A percentile compares a stretch with the other conserved stretches of the same genome.
Conservation (phyloP, 169 alveolate species). For the Eimeria maxima region DNA sequence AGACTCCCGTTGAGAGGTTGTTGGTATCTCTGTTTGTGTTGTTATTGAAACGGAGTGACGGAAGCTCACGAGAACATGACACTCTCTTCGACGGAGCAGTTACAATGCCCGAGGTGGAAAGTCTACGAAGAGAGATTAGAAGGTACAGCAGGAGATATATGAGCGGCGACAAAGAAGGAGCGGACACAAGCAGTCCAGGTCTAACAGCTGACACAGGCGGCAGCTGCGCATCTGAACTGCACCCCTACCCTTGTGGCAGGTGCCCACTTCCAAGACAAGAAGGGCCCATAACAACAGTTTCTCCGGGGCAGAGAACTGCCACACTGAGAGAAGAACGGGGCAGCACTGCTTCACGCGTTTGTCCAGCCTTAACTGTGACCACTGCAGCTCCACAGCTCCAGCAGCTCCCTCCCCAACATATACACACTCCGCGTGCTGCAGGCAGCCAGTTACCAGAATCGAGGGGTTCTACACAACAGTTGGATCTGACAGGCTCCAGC, state of each 20-base stretch:
- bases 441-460: not conserved
- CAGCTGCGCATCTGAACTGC: not conserved
- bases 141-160: not conserved
- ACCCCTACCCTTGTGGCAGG: not conserved
- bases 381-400: not conserved
- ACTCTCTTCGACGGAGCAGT: not conserved
- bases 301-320: not conserved
- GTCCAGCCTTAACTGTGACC: not conserved
- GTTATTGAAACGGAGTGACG: not conserved
- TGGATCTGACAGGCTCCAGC: not conserved
- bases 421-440: not conserved
- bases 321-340: not conserved
- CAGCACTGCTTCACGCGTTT: not conserved
- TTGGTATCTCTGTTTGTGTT: slow-evolving; percentile 35
- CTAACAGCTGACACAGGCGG: not conserved
- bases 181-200: not conserved
- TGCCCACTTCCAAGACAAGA: not conserved
- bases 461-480: not conserved
- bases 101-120: not conserved
- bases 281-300: not conserved
- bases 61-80: not conserved
- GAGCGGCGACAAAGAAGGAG: not conserved
- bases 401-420: not conserved
- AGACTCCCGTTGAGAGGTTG: not conserved
- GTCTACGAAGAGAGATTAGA: slow-evolving; percentile 3